phyloP scores from a whole-genome alignment of 176 grass and related monocot genomes.

The Aechmea fasciata region DNA sequence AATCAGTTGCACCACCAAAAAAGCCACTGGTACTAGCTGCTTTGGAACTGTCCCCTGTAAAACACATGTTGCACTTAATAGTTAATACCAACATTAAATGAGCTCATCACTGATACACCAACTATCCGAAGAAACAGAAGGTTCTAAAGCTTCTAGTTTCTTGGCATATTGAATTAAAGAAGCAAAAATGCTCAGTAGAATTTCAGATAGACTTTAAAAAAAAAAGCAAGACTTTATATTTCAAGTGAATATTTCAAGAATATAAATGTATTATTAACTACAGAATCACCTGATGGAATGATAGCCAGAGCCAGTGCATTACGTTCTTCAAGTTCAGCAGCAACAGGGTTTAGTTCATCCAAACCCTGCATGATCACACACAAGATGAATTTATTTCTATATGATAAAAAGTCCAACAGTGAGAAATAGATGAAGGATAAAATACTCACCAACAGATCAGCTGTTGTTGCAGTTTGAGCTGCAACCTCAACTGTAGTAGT shows the following conservation, averaged over 20 bases:
- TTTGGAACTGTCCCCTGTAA: slow-evolving; percentile 23
- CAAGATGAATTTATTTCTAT: neutral
- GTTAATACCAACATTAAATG: neutral
- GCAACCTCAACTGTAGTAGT: slow-evolving; percentile 11
- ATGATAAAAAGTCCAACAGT: neutral
- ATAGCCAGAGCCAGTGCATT: slow-evolving; percentile 74
- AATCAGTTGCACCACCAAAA: slow-evolving; percentile 15
- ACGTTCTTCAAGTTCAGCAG: slow-evolving; percentile 48
- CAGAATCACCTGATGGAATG: slow-evolving; percentile 32
- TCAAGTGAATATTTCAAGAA: neutral
- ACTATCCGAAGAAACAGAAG: neutral
- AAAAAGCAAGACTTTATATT: neutral
- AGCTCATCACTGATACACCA: neutral
- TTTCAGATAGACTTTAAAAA: too few relatives aligned
- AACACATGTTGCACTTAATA: slow-evolving; percentile 6
- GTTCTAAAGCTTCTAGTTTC: neutral
- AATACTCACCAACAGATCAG: slow-evolving; percentile 50
- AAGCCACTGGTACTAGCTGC: slow-evolving; percentile 11
- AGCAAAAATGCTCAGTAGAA: neutral
- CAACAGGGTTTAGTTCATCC: slow-evolving; percentile 41
- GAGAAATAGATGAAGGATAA: neutral
- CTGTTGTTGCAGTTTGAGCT: slow-evolving; percentile 32
- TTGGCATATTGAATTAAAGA: neutral
- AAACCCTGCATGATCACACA: slow-evolving; percentile 37
- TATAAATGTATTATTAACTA: neutral